These are phyloP conservation scores for Trematosphaeria pertusa DNA, from an alignment of 2,329 filamentous ascomycete genomes.

Conservation along the genomic window DNA sequence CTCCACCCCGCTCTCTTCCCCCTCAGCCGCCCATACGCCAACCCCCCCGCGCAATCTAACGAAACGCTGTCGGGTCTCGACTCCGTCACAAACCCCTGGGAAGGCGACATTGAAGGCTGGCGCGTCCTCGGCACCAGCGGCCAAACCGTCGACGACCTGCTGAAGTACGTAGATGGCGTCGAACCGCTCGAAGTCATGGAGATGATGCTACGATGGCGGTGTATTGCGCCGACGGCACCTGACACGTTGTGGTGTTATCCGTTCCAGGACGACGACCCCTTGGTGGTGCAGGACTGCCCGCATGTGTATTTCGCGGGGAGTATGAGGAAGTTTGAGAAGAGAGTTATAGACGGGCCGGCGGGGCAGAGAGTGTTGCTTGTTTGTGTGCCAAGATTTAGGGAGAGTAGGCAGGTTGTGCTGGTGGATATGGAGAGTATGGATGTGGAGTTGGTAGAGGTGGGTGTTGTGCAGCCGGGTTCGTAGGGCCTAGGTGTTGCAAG, in stretches of 20 bases:
- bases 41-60: conserved; percentile 51
- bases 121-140: conserved; percentile 84
- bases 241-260: conserved; percentile 98
- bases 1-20: conserved; percentile 94
- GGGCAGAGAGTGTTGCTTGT: conserved; percentile 78
- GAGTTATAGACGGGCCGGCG: conserved; percentile 67
- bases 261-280: conserved; percentile 91
- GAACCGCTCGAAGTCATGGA: conserved; percentile 90
- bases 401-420: conserved; percentile 80
- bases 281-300: conserved; percentile 83
- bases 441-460: conserved; percentile 66
- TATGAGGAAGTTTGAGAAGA: conserved; percentile 79
- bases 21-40: conserved; percentile 71
- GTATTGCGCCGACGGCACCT: conserved; percentile 89
- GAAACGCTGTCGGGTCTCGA: conserved; percentile 76
- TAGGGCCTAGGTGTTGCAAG: too few species aligned
- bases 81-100: conserved; percentile 90
- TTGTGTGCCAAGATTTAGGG: conserved; percentile 81
- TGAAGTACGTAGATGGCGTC: conserved; percentile 84
- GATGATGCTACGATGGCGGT: conserved; percentile 89
- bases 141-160: conserved; percentile 92
- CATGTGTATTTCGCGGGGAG: conserved; percentile 92
- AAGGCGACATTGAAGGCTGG: conserved; percentile 90
- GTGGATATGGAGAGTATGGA: conserved; percentile 87
- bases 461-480: conserved; percentile 20